Conservation (phyloP, 23 red algal genomes). For the Gracilaria caudata region DNA sequence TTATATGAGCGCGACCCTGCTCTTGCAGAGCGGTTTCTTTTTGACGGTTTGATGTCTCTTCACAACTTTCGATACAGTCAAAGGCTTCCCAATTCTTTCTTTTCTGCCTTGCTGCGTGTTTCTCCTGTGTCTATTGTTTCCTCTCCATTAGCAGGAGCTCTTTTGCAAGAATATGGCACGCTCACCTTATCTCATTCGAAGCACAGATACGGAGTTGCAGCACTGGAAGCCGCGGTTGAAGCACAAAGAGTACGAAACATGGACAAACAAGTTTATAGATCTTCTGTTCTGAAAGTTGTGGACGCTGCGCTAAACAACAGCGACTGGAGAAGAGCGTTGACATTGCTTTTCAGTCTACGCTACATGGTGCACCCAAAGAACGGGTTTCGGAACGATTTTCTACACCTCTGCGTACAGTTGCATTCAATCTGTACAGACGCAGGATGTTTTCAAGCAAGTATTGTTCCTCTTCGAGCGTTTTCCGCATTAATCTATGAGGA, state of each 20-base stretch:
- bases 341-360: conserved; percentile 56
- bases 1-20: conserved; percentile 42
- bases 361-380: conserved; percentile 55
- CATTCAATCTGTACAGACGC: conserved; percentile 53
- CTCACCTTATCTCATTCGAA: conserved; percentile 59
- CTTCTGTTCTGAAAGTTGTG: conserved; percentile 43
- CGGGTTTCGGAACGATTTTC: conserved; percentile 68
- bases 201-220: conserved; percentile 75
- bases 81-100: conserved; percentile 52
- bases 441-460: conserved; percentile 75
- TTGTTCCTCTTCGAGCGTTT: conserved; percentile 72
- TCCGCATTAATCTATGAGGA: conserved; percentile 74
- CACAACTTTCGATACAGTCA: conserved; percentile 25
- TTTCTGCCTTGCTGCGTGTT: conserved; percentile 33
- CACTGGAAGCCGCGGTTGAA: conserved; percentile 67
- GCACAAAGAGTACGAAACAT: conserved; percentile 42
- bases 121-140: conserved; percentile 60
- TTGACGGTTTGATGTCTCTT: conserved; percentile 62
- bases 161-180: conserved; percentile 60
- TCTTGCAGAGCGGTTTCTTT: conserved; percentile 73
- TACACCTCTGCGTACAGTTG: conserved; percentile 62
- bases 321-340: conserved; percentile 69
- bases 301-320: conserved; percentile 51
- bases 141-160: conserved; percentile 45
- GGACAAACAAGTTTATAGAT: conserved; percentile 42